Percentiles rank a stretch among this genome's conserved stretches.
phyloP scores from a whole-genome alignment of 2,329 filamentous ascomycete species.

The Fusarium sp. region DNA sequence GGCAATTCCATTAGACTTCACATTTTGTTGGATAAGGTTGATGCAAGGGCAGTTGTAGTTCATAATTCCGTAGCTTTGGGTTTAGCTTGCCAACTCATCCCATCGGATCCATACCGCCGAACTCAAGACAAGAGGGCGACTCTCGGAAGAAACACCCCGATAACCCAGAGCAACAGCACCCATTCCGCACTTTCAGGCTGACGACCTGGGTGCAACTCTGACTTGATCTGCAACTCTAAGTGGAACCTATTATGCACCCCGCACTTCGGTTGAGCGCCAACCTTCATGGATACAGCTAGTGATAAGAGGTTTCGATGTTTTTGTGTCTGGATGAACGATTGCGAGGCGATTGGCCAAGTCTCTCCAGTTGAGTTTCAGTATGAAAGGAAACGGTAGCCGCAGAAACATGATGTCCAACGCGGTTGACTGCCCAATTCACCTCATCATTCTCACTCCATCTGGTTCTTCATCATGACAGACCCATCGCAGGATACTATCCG shows the following conservation, averaged over 20 bases:
- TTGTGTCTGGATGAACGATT: neutral
- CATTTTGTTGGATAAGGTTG: neutral
- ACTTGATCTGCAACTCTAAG: neutral
- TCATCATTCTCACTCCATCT: neutral
- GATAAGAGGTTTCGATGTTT: neutral
- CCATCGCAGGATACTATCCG: constrained; percentile 29
- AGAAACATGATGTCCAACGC: neutral
- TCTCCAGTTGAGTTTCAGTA: neutral
- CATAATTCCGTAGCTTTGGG: neutral
- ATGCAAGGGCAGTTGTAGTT: neutral
- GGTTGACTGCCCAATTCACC: neutral
- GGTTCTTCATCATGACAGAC: constrained; percentile 8
- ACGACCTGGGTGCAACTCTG: neutral
- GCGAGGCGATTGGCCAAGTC: neutral
- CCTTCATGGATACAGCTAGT: neutral
- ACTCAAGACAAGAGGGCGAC: too few relatives aligned
- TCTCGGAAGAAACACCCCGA: neutral
- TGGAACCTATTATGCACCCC: constrained; percentile 8
- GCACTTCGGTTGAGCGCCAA: constrained; percentile 6
- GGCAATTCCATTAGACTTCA: neutral
- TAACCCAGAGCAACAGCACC: neutral
- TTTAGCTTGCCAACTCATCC: neutral
- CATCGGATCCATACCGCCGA: neutral
- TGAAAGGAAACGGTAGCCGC: neutral
- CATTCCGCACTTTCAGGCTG: neutral